Base-by-base conservation (phyloP, 2,329 filamentous ascomycete genomes). In the Dothidotthia symphoricarpi region DNA sequence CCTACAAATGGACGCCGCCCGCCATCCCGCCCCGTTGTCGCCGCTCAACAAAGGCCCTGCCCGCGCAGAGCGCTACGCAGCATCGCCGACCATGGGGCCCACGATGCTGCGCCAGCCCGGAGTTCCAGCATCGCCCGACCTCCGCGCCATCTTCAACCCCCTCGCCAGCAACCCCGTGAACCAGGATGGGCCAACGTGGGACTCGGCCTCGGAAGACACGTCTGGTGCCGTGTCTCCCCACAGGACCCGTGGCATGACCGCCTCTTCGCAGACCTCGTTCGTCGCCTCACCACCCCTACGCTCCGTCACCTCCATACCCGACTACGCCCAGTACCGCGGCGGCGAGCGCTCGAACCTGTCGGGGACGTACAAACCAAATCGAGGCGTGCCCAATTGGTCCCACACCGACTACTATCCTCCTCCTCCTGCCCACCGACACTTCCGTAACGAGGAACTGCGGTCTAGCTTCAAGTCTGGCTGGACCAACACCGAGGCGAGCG, bases 381-480 rank as follows among this genome's bases (percentile, higher is more conserved):
- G 63, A 15, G 60, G 64, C 16, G 65, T 55, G 31, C 59, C 51
- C 16, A 65, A 59, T 45, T 65, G 54, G 61, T 65, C 56, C 24
- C 65, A 60, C 46, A 61, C 45, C 28, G 65, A 59, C 42, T 60
- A 53, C 33, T 64, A 51, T 31, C 54, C 50, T 36, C 55, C 53
- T 2, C 52, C 51, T 11, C 45, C 42, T 12, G 41, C 42, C 12
- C n/a, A n/a, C n/a, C 55, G 51, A 31, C 54, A 57, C n/a, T 66
- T 60, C 24, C 57, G 57, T 19, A 42, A 44, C 9, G 64, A 67
- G 27, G 72, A 75, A 43, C 62, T 75, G 16, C 72, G 81, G 16
- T 74, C 76, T 11, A 83, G 80, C 46, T 74, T 78, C 47, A 74
- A 79, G 36, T 84, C 81, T 3, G 76, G 73, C 16, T 67, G 80